Evolutionary conservation across 805 yeast species (phyloP), one percentile per base, ranked within the genome.

Genomic region (Cyberlindnera euphorbiiphila): DNA sequence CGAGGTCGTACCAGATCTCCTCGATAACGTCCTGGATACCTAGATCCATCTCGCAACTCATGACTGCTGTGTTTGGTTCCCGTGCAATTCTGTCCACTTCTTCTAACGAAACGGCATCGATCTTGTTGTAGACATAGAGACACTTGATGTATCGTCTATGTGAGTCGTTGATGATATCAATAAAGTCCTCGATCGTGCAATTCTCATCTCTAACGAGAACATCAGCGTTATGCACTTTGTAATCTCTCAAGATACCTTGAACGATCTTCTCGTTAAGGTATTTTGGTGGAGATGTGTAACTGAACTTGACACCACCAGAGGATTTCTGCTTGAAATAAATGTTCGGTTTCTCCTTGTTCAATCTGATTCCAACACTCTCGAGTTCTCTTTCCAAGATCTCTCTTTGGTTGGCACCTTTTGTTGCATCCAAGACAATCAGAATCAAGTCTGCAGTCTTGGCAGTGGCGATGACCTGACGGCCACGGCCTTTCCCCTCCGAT

Each of bases 401-500:
- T 47, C 97, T 71, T 61, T 91, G 98, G 51, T 89, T 88, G 20
- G 78, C 80, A 20, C 95, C 85, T 59, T 93, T 93, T 2, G 98
- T 91, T 2, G 98, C 96, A 64, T 91, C 98, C 47, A 91, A 65
- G 38, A 91, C 88, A 95, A 91, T 93, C 55, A 91, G 65, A 44
- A 91, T 81, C 56, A 91, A 66, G 57, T 93, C 98, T 0, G 96
- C 88, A 0, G 98, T 91, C 60, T 93, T 82, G 0, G 97, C 95
- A 0, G 96, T 93, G 2, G 98, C 84, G 47, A 91, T 89, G 28
- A 93, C 98, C 61, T 93, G 98, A 53, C 96, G 74, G 40, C 98
- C 98, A 61, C 98, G 78, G 52, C 98, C 98, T 62, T 89, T 89
- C 54, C 98, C 98, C 57, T 86, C 96, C 24, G 94, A 73, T 4